Base-by-base conservation (phyloP, 495 filamentous ascomycete species). In the Filosporella fistucella region DNA sequence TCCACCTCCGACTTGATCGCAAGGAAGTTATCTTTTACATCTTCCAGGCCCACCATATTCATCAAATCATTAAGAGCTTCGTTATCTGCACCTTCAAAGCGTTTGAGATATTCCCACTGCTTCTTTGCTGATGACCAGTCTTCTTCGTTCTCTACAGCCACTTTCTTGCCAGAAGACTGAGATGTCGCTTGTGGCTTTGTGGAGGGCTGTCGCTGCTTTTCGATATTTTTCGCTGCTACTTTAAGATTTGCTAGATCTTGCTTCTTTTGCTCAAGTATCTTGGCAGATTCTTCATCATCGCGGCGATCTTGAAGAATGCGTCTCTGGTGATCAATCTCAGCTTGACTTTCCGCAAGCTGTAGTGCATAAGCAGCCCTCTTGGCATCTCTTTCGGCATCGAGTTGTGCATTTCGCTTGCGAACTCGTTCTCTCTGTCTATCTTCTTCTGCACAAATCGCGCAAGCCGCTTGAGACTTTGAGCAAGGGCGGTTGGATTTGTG, bases 41-140 rank as follows among this genome's bases (percentile, higher is more conserved):
- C 63, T 56, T 90, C 85, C 0, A 93, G 63, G 0, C 87, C 88
- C 17, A 87, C 75, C 78, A 90, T 82, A 0, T 65, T 59, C 77
- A 89, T 87, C 6, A 43, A 29, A 7, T 30, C 20, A 48, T 93
- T 87, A 13, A 91, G 63, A 3, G 75, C 69, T 2, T 52, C 50
- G 52, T 77, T 88, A 11, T 53, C n/a, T 1, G 73, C 71, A 12
- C 63, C 63, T 22, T 77, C 68, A 13, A 59, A 56, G 5, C 59
- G 5, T 51, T 88, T 88, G 44, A 82, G 74, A 9, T 63, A 58
- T 2, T 82, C 53, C 86, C 86, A 90, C 25, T 86, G 76, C 2
- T 51, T 53, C 25, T 61, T 57, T 0, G 78, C 8, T 12, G 23
- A 5, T 4, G 23, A 28, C 11, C 5, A 12, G 23, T 42, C n/a